These are phyloP conservation scores for Jamesozyma gamospora DNA, from an alignment of 805 yeast genomes.

Conservation along the genomic window DNA sequence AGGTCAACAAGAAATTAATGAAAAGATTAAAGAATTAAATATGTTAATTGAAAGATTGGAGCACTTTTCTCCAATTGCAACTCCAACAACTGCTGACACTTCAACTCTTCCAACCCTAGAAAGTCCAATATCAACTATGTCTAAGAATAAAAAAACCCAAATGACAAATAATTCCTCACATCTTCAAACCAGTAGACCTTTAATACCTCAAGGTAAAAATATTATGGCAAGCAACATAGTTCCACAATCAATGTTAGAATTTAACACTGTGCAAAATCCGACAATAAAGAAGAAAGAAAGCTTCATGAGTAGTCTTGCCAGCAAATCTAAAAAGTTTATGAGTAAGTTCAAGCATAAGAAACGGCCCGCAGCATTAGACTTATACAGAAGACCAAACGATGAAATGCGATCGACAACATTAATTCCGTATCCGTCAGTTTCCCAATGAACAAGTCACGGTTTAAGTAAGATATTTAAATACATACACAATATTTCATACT, in stretches of 20 bases:
- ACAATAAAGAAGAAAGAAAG: neutral
- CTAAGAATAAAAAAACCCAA: no score
- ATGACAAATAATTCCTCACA: neutral
- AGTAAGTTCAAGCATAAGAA: conserved; percentile 5
- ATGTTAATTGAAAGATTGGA: conserved; percentile 4
- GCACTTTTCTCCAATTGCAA: conserved; percentile 3
- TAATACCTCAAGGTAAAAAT: no score
- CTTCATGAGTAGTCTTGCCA: neutral
- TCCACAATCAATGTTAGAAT: no score
- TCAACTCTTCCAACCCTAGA: neutral
- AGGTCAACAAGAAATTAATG: conserved; percentile 5
- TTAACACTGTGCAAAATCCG: no score
- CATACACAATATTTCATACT: no score
- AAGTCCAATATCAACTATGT: no score
- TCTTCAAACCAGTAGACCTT: no score
- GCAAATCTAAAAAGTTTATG: conserved; percentile 3
- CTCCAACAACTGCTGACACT: conserved; percentile 2
- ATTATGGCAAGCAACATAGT: no score
- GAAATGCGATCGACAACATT: neutral
- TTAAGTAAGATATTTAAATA: no score
- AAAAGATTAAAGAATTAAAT: conserved; percentile 7
- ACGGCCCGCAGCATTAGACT: conserved; percentile 1
- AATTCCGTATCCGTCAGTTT: neutral
- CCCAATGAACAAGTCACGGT: no score
- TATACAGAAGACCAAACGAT: conserved; percentile 7